These are phyloP conservation scores for Protomyces inouyei DNA, from an alignment of 1,139 yeast species.

Conservation along the genomic window DNA sequence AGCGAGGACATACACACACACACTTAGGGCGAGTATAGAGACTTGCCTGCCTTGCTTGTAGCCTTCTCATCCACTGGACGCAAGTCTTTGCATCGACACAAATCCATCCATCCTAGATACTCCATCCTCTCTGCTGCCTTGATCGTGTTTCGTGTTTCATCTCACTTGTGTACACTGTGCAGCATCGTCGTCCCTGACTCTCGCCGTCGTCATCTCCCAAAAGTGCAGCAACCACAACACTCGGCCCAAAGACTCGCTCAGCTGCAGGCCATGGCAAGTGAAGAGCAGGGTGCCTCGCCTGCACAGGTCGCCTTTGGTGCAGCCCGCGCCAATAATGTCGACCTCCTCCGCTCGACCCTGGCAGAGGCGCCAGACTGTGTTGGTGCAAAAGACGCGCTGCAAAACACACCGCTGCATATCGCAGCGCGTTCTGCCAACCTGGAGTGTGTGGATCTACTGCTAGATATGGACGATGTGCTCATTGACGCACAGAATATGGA, in stretches of 20 bases:
- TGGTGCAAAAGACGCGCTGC: conserved; percentile 73
- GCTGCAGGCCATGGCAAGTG: conserved; percentile 1
- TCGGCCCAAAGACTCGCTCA: not conserved
- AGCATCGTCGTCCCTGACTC: not conserved
- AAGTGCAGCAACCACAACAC: not conserved
- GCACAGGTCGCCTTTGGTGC: conserved; percentile 14
- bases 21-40: not conserved
- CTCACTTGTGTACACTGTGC: no score
- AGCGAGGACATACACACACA: not conserved
- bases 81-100: not conserved
- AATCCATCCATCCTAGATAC: not conserved
- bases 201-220: not conserved
- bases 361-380: conserved; percentile 54
- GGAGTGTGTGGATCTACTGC: conserved; percentile 72
- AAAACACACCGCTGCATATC: conserved; percentile 77
- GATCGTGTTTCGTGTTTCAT: no score
- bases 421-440: conserved; percentile 71
- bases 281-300: conserved; percentile 21
- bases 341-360: conserved; percentile 4
- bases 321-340: conserved; percentile 21
- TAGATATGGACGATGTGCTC: conserved; percentile 88
- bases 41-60: not conserved
- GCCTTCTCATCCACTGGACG: not conserved
- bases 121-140: not conserved
- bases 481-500: conserved; percentile 72